Percentiles rank a stretch among this genome's conserved stretches.
Evolutionary conservation across 2,329 filamentous ascomycete genomes (phyloP).

Genomic region (Ophiostoma quercus): DNA sequence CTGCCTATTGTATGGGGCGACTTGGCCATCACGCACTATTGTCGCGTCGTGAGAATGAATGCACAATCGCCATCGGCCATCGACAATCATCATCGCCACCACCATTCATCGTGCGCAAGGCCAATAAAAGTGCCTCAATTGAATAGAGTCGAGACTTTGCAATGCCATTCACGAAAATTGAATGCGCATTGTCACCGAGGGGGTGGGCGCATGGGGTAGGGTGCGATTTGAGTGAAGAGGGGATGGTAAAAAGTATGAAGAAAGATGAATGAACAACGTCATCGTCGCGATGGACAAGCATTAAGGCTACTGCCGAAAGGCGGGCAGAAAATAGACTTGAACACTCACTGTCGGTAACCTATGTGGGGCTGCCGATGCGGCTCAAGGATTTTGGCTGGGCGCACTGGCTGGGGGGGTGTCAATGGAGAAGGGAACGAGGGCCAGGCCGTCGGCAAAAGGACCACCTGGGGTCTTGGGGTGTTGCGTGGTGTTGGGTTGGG

Average conservation of each 20-base stretch:
- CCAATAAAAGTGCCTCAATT: background rate
- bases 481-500: slow-evolving; percentile 4
- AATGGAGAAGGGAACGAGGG: slow-evolving; percentile 6
- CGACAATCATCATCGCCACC: slow-evolving; percentile 8
- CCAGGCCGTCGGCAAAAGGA: slow-evolving; percentile 18
- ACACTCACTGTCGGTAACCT: slow-evolving; percentile 18
- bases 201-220: background rate
- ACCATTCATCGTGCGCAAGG: background rate
- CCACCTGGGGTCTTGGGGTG: background rate
- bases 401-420: background rate
- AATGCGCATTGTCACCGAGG: background rate
- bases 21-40: slow-evolving; percentile 11
- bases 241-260: background rate
- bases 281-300: slow-evolving; percentile 16
- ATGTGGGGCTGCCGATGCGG: slow-evolving; percentile 29
- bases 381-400: slow-evolving; percentile 20
- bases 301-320: slow-evolving; percentile 19
- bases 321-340: slow-evolving; percentile 17
- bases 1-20: slow-evolving; percentile 11
- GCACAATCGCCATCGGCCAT: background rate
- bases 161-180: background rate
- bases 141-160: background rate
- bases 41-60: background rate
- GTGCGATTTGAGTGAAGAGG: background rate
- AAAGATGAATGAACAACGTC: slow-evolving; percentile 14